Percentiles rank a stretch among this genome's conserved stretches.
Evolutionary conservation across 371 early-diverging fungal genomes (phyloP).

Genomic region (Saksenaea vasiformis): DNA sequence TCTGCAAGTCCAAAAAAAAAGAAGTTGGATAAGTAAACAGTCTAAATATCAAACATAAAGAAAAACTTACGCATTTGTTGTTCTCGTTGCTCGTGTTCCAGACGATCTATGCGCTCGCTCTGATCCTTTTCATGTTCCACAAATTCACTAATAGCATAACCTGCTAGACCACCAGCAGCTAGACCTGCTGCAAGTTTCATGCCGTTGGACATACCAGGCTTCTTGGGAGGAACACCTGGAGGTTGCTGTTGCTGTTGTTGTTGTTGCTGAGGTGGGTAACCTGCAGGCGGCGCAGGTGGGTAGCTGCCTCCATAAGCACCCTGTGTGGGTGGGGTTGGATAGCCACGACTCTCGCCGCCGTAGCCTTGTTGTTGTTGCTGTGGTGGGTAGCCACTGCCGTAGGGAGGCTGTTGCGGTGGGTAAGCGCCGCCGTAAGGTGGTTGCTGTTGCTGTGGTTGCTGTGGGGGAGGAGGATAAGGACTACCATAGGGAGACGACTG

Average conservation of each 20-base stretch:
- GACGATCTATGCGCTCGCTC: conserved; percentile 26
- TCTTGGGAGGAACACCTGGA: conserved; percentile 4
- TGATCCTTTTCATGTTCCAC: conserved; percentile 44
- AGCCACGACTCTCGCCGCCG: not conserved
- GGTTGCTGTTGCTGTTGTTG: not conserved
- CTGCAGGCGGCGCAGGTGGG: not conserved
- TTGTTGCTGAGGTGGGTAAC: not conserved
- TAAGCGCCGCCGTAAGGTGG: not conserved
- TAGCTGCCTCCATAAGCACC: not conserved
- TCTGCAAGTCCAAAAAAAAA: not conserved
- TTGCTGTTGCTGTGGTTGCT: not conserved
- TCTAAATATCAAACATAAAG: not conserved
- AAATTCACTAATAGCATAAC: conserved; percentile 43
- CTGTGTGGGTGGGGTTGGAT: not conserved
- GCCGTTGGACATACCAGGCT: conserved; percentile 38
- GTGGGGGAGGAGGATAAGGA: conserved; percentile 10
- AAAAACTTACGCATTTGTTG: conserved; percentile 16
- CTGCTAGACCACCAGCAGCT: conserved; percentile 40
- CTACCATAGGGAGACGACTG: not conserved
- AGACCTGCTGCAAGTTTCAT: conserved; percentile 47
- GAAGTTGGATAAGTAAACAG: not conserved
- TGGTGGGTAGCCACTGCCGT: conserved; percentile 6
- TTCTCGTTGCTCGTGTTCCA: conserved; percentile 28
- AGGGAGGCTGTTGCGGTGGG: conserved; percentile 9
- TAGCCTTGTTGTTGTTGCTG: conserved; percentile 13